Percentiles rank a stretch among this genome's conserved stretches.
phyloP scores from a whole-genome alignment of 192 early-diverging fungal species.

The Pilaira anomala region DNA sequence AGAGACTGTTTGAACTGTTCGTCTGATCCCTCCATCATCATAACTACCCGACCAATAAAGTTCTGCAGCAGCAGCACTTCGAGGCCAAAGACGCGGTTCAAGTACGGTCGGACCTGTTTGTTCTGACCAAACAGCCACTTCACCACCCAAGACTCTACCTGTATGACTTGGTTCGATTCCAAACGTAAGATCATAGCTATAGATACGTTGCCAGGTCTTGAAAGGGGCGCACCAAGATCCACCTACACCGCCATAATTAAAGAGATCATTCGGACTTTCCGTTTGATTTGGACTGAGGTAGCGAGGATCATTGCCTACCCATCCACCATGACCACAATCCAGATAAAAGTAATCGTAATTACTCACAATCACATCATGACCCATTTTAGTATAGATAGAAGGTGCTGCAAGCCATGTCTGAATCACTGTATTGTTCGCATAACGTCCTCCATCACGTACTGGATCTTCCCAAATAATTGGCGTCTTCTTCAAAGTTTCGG shows the following conservation, averaged over 20 bases:
- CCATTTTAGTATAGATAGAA: conserved; percentile 52
- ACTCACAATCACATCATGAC: conserved; percentile 64
- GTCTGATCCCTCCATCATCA: conserved; percentile 39
- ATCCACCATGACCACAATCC: conserved; percentile 72
- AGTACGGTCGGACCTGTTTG: conserved; percentile 56
- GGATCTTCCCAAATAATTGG: conserved; percentile 81
- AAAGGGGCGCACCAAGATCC: conserved; percentile 74
- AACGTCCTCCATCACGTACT: conserved; percentile 39
- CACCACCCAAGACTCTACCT: conserved; percentile 64
- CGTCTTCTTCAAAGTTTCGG: conserved; percentile 29
- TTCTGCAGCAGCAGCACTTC: conserved; percentile 64
- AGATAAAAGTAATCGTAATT: conserved; percentile 65
- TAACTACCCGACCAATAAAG: conserved; percentile 67
- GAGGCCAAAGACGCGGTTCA: conserved; percentile 68
- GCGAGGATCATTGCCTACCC: conserved; percentile 58
- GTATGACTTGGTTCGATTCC: conserved; percentile 51
- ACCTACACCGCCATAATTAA: conserved; percentile 44
- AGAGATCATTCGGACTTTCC: conserved; percentile 16
- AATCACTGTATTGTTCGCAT: conserved; percentile 56
- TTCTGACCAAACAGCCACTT: conserved; percentile 72
- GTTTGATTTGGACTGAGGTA: conserved; percentile 43
- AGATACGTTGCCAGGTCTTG: conserved; percentile 74
- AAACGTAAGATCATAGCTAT: conserved; percentile 60
- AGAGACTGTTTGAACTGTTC: conserved; percentile 29
- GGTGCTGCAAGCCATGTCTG: conserved; percentile 64